Percentiles rank a stretch among this genome's conserved stretches.
These are phyloP conservation scores for Boletus vinaceobasis DNA, from an alignment of 768 basidiomycete genomes.

Conservation along the genomic window DNA sequence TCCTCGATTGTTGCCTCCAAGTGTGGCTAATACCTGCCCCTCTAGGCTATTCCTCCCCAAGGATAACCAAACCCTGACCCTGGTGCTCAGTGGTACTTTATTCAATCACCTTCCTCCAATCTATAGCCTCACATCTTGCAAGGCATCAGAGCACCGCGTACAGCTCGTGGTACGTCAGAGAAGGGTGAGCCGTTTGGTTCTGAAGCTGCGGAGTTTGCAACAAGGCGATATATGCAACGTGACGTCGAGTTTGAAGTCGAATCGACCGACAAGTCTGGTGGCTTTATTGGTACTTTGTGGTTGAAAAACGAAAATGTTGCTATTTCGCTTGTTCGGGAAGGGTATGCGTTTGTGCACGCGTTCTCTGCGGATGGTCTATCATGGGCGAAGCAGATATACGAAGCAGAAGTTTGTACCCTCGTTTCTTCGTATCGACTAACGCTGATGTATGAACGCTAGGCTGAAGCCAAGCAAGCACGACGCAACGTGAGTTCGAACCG, in stretches of 20 bases:
- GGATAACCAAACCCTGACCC: slow-evolving; percentile 89
- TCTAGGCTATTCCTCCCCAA: slow-evolving; percentile 77
- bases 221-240: slow-evolving; percentile 84
- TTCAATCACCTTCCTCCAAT: neutral
- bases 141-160: slow-evolving; percentile 90
- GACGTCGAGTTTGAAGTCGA: slow-evolving; percentile 94
- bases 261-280: slow-evolving; percentile 88
- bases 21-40: neutral
- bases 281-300: slow-evolving; percentile 89
- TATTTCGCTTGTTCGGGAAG: slow-evolving; percentile 78
- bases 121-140: slow-evolving; percentile 8
- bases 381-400: slow-evolving; percentile 76
- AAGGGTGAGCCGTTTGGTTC: slow-evolving; percentile 86
- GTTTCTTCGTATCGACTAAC: slow-evolving; percentile 1
- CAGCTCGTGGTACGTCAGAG: slow-evolving; percentile 75
- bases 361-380: slow-evolving; percentile 83
- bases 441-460: slow-evolving; percentile 37
- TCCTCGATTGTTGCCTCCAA: neutral
- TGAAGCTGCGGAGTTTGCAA: slow-evolving; percentile 80
- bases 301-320: slow-evolving; percentile 85
- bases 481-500: slow-evolving; percentile 59
- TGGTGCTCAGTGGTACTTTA: slow-evolving; percentile 78
- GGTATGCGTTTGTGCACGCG: slow-evolving; percentile 81
- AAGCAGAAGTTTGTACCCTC: slow-evolving; percentile 66
- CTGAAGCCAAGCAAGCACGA: slow-evolving; percentile 75